Percentiles rank a stretch among this genome's conserved stretches.
Evolutionary conservation across 2,329 filamentous ascomycete genomes (phyloP).

Genomic region (Sporothrix sp.): DNA sequence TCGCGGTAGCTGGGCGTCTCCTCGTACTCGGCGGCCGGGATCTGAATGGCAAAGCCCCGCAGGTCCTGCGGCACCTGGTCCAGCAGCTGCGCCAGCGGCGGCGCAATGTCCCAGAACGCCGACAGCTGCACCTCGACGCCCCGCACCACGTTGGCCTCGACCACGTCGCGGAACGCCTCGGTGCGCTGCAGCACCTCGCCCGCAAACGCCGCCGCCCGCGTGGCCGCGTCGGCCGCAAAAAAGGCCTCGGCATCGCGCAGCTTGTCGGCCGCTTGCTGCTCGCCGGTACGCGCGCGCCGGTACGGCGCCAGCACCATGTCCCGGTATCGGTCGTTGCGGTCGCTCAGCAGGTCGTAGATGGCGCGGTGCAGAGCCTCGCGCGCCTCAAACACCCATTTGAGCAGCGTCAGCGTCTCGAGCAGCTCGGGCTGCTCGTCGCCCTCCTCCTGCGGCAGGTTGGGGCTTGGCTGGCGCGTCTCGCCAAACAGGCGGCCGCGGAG

Average conservation of each 20-base stretch:
- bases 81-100: slow-evolving; percentile 64
- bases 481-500: slow-evolving; percentile 63
- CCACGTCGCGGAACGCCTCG: slow-evolving; percentile 64
- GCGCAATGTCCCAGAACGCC: slow-evolving; percentile 97
- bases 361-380: slow-evolving; percentile 81
- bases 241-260: slow-evolving; percentile 69
- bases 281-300: slow-evolving; percentile 57
- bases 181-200: slow-evolving; percentile 63
- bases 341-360: slow-evolving; percentile 73
- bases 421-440: slow-evolving; percentile 92
- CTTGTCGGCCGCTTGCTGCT: slow-evolving; percentile 57
- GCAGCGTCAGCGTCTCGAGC: slow-evolving; percentile 81
- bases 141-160: slow-evolving; percentile 75
- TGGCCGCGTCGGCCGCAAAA: slow-evolving; percentile 67
- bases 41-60: slow-evolving; percentile 58
- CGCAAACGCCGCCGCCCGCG: slow-evolving; percentile 61
- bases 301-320: slow-evolving; percentile 78
- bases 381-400: slow-evolving; percentile 96
- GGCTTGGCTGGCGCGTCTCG: slow-evolving; percentile 56
- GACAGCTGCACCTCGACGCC: slow-evolving; percentile 87
- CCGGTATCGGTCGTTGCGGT: slow-evolving; percentile 78
- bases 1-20: slow-evolving; percentile 77
- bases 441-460: slow-evolving; percentile 85
- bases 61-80: slow-evolving; percentile 62
- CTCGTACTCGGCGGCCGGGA: slow-evolving; percentile 67